A percentile compares a stretch with the other conserved stretches of the same genome.
phyloP scores from a whole-genome alignment of 2,329 filamentous ascomycete genomes.

The Aureobasidium musti region DNA sequence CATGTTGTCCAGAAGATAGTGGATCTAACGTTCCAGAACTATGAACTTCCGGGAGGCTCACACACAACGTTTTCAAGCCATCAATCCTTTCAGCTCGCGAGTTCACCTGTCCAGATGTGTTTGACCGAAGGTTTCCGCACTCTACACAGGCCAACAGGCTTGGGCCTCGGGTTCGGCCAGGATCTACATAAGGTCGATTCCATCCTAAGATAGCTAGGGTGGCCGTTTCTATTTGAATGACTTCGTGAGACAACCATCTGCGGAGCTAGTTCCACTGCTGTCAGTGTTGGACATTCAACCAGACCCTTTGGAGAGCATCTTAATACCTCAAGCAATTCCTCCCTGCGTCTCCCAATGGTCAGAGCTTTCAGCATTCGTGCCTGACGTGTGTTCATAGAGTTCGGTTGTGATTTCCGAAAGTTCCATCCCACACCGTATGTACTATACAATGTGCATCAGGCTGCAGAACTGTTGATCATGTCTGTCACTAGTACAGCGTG shows the following conservation, averaged over 20 bases:
- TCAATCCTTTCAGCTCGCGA: neutral
- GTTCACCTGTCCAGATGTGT: neutral
- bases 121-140: neutral
- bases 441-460: neutral
- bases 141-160: neutral
- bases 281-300: neutral
- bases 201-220: neutral
- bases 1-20: neutral
- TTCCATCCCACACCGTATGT: neutral
- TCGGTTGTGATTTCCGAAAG: neutral
- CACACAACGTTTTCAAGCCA: neutral
- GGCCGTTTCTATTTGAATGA: neutral
- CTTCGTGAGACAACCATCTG: neutral
- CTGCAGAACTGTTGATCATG: conserved; percentile 6
- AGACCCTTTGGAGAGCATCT: neutral
- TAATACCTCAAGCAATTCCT: neutral
- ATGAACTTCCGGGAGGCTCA: neutral
- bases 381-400: neutral
- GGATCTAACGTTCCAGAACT: neutral
- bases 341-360: neutral
- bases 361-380: neutral
- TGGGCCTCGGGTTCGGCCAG: neutral
- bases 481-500: neutral
- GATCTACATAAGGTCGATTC: neutral
- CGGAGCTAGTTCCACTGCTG: neutral